These are phyloP conservation scores for Solanum peruvianum DNA, from an alignment of 257 asterid species.

Conservation along the genomic window DNA sequence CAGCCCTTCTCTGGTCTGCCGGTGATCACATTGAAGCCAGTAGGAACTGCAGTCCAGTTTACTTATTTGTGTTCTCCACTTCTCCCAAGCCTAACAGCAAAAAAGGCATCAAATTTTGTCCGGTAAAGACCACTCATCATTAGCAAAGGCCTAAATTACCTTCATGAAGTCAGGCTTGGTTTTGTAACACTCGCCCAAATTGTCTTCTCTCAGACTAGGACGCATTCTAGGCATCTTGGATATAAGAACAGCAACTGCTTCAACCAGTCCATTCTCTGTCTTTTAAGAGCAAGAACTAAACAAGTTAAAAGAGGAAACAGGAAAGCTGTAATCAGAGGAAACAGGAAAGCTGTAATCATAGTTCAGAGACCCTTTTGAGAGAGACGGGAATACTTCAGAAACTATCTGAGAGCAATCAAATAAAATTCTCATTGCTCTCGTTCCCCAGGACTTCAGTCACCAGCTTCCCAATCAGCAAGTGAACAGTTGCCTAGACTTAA, in stretches of 20 bases:
- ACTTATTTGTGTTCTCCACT: constrained; percentile 82
- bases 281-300: constrained; percentile 19
- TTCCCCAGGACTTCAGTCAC: neutral
- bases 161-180: constrained; percentile 89
- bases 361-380: neutral
- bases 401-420: neutral
- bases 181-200: constrained; percentile 58
- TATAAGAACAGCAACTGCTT: constrained; percentile 82
- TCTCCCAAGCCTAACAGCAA: constrained; percentile 84
- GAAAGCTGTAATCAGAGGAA: neutral
- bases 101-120: constrained; percentile 1
- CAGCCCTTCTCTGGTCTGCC: constrained; percentile 62
- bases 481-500: neutral
- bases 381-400: neutral
- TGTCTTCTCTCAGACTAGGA: constrained; percentile 38
- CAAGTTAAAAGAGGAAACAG: neutral
- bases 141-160: constrained; percentile 26
- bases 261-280: constrained; percentile 94
- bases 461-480: neutral
- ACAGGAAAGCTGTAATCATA: neutral
- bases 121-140: neutral
- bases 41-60: constrained; percentile 81
- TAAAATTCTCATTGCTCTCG: neutral
- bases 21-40: constrained; percentile 92
- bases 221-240: constrained; percentile 89